Evolutionary conservation across 345 rosid genomes (phyloP), one percentile per base, ranked within the genome.

Genomic region (Eucalyptus pauciflora): DNA sequence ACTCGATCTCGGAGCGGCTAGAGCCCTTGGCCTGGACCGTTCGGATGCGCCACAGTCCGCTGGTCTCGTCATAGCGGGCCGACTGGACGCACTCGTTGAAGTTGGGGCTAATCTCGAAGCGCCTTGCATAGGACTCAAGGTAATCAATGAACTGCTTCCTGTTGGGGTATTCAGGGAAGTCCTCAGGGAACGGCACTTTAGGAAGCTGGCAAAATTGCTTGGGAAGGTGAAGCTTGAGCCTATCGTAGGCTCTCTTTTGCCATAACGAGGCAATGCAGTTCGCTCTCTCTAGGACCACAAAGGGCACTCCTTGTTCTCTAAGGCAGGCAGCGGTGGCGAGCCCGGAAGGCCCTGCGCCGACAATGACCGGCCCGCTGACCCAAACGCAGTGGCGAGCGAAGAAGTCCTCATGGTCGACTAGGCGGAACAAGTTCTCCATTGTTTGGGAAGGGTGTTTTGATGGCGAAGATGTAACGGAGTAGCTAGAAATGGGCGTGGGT

Each of bases 171-270:
- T 91, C 92, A 5, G 95, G 94, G 87, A 88, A 91, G 48, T 92
- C 89, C 27, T 90, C 90, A 24, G 94, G 95, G 87, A 93, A 94
- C n/a, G 93, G 94, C 71, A 92, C 67, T n/a, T 89, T 92, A 7
- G 95, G 94, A 46, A 94, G 94, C 85, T 93, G 91, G 90, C 94
- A 94, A 89, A 94, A 94, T 86, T 93, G 94, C 76, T 94, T 94
- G 41, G 94, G 95, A 41, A 93, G 92, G 92, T 94, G 94, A 54
- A 94, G 95, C 87, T 88, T 94, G 31, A 94, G 94, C 91, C 94
- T 90, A 85, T 93, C 94, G 81, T 92, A 94, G 86, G 94, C 92
- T 29, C 94, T 52, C 87, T 93, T 92, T 51, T 94, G 94, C 95
- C 95, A 94, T 18, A 92, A 86, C 15, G 95, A 94, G 41, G 93